Conservation (phyloP, 2,329 filamentous ascomycete species). For the Sclerotinia subarctica region DNA sequence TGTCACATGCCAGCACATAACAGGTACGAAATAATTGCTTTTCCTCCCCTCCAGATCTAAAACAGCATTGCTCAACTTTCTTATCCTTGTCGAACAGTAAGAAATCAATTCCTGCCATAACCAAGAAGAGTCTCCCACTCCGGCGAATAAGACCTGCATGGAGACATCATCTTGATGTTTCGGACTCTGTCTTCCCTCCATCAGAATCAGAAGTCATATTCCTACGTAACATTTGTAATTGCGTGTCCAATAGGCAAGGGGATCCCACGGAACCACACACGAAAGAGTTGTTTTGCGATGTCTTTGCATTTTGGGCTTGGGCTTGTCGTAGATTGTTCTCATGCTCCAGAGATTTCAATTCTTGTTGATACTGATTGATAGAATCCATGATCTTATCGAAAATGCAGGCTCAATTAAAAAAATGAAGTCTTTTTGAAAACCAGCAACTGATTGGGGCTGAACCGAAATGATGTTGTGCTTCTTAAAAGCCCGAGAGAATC, state of each 20-base stretch:
- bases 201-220: background rate
- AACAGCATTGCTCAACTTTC: background rate
- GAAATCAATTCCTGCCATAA: background rate
- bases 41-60: background rate
- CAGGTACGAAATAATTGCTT: background rate
- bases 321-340: conserved; percentile 15
- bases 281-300: background rate
- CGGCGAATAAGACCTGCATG: background rate
- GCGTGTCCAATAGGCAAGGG: conserved; percentile 6
- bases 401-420: background rate
- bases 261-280: background rate
- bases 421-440: background rate
- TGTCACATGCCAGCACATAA: conserved; percentile 6
- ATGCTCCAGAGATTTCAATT: conserved; percentile 9
- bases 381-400: background rate
- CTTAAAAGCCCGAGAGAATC: background rate
- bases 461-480: background rate
- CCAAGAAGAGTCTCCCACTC: background rate
- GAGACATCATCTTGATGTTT: background rate
- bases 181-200: background rate
- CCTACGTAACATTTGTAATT: conserved; percentile 11
- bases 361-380: background rate
- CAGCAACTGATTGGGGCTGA: background rate
- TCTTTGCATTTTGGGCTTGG: background rate
- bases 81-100: background rate